Base-by-base conservation (phyloP, 2,329 filamentous ascomycete species). In the Cladosporium sp. region DNA sequence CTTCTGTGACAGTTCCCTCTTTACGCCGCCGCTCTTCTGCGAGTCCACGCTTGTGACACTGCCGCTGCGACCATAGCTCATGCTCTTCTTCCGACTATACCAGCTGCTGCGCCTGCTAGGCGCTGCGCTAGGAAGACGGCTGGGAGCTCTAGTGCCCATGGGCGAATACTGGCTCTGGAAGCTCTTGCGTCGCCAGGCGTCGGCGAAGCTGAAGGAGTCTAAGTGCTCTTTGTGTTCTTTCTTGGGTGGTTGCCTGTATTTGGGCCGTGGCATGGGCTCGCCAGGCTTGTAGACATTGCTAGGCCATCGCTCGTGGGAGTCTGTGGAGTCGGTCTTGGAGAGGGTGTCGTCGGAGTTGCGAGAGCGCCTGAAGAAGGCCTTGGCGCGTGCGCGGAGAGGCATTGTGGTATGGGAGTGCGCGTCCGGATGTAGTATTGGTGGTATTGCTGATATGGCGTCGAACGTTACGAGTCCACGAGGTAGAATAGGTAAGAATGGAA, bases 161-260 rank as follows among this genome's bases (percentile, higher is more conserved):
- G 78, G 78, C 50, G 71, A 75, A 67, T 80, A 78, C 56, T 74
- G 65, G 60, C 74, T 77, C 50, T 74, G 69, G 52, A 73, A 72
- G 62, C 74, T 77, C 62, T 71, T 73, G 55, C 75, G 68, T 24
- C 76, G 71, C 77, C 77, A 80, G 20, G 77, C 75, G 17, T 74
- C 74, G 20, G 70, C 69, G 64, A 77, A 80, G 58, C 62, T 73
- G 68, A 79, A 80, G 13, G 75, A 65, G 62, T 80, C 78, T 36
- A 80, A 71, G 47, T 73, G 71, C 62, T 76, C 77, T 65, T 78
- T 79, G 73, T 80, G 78, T 63, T 78, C 75, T 40, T 78, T 78
- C 58, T 74, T 74, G 40, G 78, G 77, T 9, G 76, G 74, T 24
- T 74, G 71, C 40, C 78, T 73, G 65, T 80, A 80, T 62, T 80